Conservation (phyloP, 805 yeast genomes). For the Candida succiphila region DNA sequence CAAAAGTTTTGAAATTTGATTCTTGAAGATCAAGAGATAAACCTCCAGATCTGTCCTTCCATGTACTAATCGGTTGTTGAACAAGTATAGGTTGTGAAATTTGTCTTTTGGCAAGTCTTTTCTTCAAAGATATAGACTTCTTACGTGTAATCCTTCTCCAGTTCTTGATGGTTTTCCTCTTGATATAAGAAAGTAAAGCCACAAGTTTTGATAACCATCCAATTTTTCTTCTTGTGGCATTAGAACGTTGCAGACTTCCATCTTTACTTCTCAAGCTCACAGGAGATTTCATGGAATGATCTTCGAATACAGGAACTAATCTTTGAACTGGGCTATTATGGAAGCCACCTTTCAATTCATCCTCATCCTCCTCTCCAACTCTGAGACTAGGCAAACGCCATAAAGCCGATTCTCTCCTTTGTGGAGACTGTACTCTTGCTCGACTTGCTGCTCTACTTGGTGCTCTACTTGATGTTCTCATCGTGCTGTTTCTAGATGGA, state of each 20-base stretch:
- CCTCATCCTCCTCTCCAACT: background rate
- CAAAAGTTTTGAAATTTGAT: too few species aligned
- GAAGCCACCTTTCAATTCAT: too few species aligned
- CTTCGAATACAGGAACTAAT: too few species aligned
- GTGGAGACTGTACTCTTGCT: too few species aligned
- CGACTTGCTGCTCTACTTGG: too few species aligned
- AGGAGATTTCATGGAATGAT: too few species aligned
- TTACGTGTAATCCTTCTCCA: slow-evolving; percentile 12
- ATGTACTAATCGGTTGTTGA: too few species aligned
- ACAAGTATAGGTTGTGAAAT: background rate
- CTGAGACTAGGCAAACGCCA: background rate
- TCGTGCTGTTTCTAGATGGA: too few species aligned
- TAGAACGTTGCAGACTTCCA: slow-evolving; percentile 15
- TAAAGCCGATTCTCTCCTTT: too few species aligned
- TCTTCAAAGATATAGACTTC: slow-evolving; percentile 4
- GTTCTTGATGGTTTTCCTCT: slow-evolving; percentile 5
- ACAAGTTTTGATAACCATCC: slow-evolving; percentile 18
- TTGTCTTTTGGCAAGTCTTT: background rate
- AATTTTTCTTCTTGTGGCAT: slow-evolving; percentile 21
- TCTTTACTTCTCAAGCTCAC: background rate
- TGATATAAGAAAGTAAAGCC: slow-evolving; percentile 6
- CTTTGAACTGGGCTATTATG: too few species aligned
- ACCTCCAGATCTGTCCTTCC: background rate
- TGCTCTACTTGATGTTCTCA: too few species aligned
- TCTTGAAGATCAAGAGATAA: background rate